A percentile compares a stretch with the other conserved stretches of the same genome.
Conservation (phyloP, 2,329 filamentous ascomycete species). For the Claviceps purpurea region DNA sequence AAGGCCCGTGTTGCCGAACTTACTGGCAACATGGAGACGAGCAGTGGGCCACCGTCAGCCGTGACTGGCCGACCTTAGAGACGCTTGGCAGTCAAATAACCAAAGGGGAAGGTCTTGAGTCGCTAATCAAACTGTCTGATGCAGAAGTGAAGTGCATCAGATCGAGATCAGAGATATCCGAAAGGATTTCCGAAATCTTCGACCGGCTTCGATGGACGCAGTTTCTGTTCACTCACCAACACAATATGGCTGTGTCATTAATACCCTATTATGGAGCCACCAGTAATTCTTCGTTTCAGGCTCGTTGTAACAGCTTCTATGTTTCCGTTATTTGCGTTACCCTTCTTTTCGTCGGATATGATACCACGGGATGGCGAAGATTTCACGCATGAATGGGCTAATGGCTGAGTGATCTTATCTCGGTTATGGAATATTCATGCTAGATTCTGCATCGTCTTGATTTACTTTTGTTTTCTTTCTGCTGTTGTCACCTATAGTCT, state of each 20-base stretch:
- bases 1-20: conserved; percentile 93
- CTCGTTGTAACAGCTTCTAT: conserved; percentile 6
- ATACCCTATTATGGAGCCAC: background rate
- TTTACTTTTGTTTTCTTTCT: conserved; percentile 10
- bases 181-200: background rate
- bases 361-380: conserved; percentile 14
- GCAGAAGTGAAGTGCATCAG: background rate
- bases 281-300: conserved; percentile 1
- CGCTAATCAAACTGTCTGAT: background rate
- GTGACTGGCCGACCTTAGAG: conserved; percentile 12
- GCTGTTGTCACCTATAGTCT: background rate
- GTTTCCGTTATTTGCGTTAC: conserved; percentile 6
- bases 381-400: conserved; percentile 1
- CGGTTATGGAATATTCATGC: conserved; percentile 5
- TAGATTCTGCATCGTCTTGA: conserved; percentile 7
- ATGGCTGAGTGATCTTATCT: conserved; percentile 3
- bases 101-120: too few relatives aligned
- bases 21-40: conserved; percentile 67
- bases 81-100: conserved; percentile 5
- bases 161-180: background rate
- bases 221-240: background rate
- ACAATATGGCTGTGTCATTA: background rate
- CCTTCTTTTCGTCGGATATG: conserved; percentile 10
- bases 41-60: conserved; percentile 20
- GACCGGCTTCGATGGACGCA: background rate